These are phyloP conservation scores for Pseudocercospora musae DNA, from an alignment of 2,329 filamentous ascomycete species.

Conservation along the genomic window DNA sequence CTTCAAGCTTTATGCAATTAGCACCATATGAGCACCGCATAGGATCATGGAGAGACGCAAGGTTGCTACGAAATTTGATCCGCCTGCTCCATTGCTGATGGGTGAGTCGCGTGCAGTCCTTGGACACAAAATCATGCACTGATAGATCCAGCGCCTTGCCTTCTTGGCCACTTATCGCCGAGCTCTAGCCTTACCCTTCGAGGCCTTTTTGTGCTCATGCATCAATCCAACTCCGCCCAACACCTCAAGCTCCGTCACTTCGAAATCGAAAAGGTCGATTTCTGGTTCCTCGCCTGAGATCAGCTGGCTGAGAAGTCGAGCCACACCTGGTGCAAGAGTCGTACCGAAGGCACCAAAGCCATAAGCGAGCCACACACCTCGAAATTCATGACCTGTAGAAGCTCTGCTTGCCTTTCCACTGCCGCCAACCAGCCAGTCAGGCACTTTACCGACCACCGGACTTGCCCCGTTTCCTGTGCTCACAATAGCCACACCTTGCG, in stretches of 20 bases:
- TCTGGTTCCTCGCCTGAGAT: background rate
- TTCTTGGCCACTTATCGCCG: background rate
- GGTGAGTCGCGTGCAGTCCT: background rate
- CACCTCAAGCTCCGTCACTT: background rate
- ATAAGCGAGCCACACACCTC: background rate
- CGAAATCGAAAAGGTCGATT: background rate
- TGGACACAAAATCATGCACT: background rate
- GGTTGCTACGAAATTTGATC: background rate
- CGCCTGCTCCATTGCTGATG: background rate
- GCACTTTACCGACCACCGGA: background rate
- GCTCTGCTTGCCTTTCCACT: background rate
- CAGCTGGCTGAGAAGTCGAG: background rate
- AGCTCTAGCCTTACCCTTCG: background rate
- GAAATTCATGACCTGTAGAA: background rate
- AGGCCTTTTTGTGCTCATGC: background rate
- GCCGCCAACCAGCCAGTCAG: background rate
- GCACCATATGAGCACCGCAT: background rate
- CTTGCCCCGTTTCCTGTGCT: background rate
- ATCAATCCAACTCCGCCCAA: background rate
- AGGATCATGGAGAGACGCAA: background rate
- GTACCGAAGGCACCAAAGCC: background rate
- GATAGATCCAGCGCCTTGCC: background rate
- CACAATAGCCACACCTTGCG: background rate
- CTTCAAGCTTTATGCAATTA: background rate
- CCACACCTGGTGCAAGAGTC: background rate